Conservation (phyloP, 371 early-diverging fungal species). For the Mortierella sp. region DNA sequence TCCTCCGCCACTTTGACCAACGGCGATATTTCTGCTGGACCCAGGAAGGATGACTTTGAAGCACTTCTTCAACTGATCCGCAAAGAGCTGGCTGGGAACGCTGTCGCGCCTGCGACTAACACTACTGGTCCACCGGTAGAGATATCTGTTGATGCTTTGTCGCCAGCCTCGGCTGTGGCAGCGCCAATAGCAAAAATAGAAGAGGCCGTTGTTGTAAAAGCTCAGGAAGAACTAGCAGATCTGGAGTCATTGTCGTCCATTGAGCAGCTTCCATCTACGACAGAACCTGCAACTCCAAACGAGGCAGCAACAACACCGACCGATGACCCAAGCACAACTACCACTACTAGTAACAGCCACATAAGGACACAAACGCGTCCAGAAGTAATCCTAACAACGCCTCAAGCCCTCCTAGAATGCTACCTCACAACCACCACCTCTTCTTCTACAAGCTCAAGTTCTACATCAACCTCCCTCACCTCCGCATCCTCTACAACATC, state of each 20-base stretch:
- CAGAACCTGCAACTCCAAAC: neutral
- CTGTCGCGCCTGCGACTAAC: neutral
- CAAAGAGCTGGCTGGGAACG: neutral
- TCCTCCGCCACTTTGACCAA: neutral
- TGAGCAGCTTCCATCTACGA: neutral
- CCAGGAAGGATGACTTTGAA: conserved; percentile 7
- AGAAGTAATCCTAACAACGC: neutral
- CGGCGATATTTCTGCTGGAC: neutral
- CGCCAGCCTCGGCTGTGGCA: neutral
- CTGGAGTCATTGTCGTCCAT: neutral
- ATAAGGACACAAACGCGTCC: conserved; percentile 3
- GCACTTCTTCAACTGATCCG: conserved; percentile 24
- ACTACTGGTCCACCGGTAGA: neutral
- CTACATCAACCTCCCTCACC: neutral
- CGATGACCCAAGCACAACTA: neutral
- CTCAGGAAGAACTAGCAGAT: neutral
- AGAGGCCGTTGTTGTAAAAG: neutral
- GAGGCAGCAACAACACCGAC: neutral
- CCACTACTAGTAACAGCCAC: neutral
- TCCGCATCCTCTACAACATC: conserved; percentile 6
- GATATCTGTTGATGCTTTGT: neutral
- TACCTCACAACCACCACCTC: too few relatives aligned
- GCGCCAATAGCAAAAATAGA: too few relatives aligned
- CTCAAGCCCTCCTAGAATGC: neutral
- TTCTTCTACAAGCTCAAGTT: neutral